Base-by-base conservation (phyloP, 805 yeast species). In the Sugiyamaella americana region DNA sequence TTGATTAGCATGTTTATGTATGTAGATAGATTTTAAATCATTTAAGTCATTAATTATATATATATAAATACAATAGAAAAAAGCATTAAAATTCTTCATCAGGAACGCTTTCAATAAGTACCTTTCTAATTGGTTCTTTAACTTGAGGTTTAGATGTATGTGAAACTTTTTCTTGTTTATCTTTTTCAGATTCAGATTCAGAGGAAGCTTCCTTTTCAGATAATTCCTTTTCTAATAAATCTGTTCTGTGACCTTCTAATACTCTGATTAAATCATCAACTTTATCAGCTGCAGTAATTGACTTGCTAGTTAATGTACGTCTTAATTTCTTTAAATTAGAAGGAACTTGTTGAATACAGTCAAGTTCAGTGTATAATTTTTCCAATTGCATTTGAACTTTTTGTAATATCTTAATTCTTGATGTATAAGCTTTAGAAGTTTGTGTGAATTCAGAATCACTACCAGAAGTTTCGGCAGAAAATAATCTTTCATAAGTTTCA, bases 341-440 rank as follows among this genome's bases (percentile, higher is more conserved):
- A 2, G 49, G 41, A 13, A 38, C 32, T n/a, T n/a, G n/a, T 1
- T 47, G 40, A 11, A 41, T 41, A 2, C 36, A 21, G 39, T 58
- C 61, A 2, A 58, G 57, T 36, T 52, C 46, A 13, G 54, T 55
- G 41, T 54, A 55, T 36, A 54, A 35, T 43, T 55, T 44, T 41
- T 58, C 61, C 5, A 58, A 52, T 37, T 52, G 50, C 17, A 55
- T 41, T 50, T 57, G 60, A 17, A 59, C 46, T 41, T 48, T 54
- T 43, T 55, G 59, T 30, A 58, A 47, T n/a, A 58, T 53, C 50
- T 55, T 57, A 43, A 58, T 50, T 23, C 59, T 44, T n/a, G 61
- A 58, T 6, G 41, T 37, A 38, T 54, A 21, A 2, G 54, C 30
- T 4, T 43, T 3, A 3, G 39, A 43, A 1, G 47, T 21, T 8